Evolutionary conservation across 1,284 basidiomycete species (phyloP).

Genomic region (Malassezia sympodialis): DNA sequence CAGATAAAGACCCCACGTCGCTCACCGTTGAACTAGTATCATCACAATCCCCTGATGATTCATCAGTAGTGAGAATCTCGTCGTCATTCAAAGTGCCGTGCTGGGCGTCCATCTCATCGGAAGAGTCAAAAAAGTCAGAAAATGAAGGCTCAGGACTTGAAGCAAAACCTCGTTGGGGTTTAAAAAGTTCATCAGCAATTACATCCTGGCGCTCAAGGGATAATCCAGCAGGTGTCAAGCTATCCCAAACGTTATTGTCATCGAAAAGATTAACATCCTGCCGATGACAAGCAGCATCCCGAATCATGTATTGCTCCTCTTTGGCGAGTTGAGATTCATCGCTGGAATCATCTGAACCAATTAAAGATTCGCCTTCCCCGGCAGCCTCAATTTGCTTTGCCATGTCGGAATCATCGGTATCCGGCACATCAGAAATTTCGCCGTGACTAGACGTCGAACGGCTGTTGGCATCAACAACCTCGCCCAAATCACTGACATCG

Average conservation of each 20-base stretch:
- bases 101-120: constrained; percentile 22
- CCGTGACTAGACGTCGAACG: not conserved
- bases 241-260: constrained; percentile 18
- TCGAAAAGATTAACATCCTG: constrained; percentile 19
- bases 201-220: not conserved
- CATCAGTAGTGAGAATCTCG: constrained; percentile 21
- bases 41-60: constrained; percentile 25
- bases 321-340: constrained; percentile 34
- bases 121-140: constrained; percentile 44
- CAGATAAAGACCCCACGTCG: constrained; percentile 26
- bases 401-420: constrained; percentile 32
- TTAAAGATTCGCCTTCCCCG: constrained; percentile 41
- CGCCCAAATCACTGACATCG: constrained; percentile 11
- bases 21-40: constrained; percentile 37
- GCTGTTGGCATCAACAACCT: constrained; percentile 6
- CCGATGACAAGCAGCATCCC: constrained; percentile 22
- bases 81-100: constrained; percentile 14
- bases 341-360: constrained; percentile 41
- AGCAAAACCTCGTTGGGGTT: constrained; percentile 40
- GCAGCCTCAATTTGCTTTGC: constrained; percentile 41
- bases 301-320: constrained; percentile 42
- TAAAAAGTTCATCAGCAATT: constrained; percentile 35
- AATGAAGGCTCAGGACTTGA: constrained; percentile 45
- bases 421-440: constrained; percentile 22
- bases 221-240: not conserved